Evolutionary conservation across 129 eudicot genomes (phyloP).

Genomic region (Centella asiatica): DNA sequence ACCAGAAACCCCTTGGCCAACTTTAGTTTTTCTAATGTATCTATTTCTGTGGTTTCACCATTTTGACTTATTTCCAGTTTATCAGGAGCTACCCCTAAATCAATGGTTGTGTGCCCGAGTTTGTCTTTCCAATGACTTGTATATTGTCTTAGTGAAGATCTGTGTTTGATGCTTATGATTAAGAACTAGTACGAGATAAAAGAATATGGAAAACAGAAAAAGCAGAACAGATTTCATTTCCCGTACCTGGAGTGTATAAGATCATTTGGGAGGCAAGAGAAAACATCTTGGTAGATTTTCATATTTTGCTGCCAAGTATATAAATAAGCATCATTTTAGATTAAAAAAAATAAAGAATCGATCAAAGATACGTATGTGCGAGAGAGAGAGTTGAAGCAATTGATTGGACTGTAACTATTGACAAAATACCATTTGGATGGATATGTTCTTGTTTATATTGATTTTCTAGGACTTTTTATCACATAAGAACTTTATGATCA

Average conservation of each 20-base stretch:
- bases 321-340: background rate
- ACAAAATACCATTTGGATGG: background rate
- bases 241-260: slow-evolving; percentile 76
- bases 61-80: slow-evolving; percentile 27
- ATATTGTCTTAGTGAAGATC: slow-evolving; percentile 74
- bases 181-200: background rate
- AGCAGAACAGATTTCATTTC: background rate
- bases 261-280: slow-evolving; percentile 85
- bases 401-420: too few species aligned
- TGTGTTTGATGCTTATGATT: slow-evolving; percentile 18
- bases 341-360: background rate
- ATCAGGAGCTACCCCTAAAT: slow-evolving; percentile 78
- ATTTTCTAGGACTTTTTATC: background rate
- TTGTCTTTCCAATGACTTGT: slow-evolving; percentile 65
- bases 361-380: too few species aligned
- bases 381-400: background rate
- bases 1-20: slow-evolving; percentile 65
- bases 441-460: too few species aligned
- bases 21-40: slow-evolving; percentile 50
- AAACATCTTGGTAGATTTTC: slow-evolving; percentile 66
- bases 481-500: background rate
- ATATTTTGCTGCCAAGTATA: slow-evolving; percentile 52
- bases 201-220: background rate
- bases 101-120: slow-evolving; percentile 72
- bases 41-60: slow-evolving; percentile 24